Conservation (phyloP, 2,329 filamentous ascomycete species). For the Cytospora mali region DNA sequence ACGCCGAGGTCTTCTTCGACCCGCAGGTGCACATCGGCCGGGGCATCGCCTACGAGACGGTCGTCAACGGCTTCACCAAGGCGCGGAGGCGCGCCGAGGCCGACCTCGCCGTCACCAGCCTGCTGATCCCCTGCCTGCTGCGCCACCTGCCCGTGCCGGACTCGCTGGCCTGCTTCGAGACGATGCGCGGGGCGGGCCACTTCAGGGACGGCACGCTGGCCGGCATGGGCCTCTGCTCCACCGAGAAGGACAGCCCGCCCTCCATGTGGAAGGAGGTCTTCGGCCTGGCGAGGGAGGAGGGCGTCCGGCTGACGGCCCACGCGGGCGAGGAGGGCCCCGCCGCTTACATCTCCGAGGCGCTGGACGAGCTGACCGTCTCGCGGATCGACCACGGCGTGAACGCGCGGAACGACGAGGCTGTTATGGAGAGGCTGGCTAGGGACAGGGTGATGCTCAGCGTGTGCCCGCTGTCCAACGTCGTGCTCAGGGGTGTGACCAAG, state of each 20-base stretch:
- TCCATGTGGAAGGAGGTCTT: constrained; percentile 65
- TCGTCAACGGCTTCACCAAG: constrained; percentile 64
- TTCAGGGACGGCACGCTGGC: constrained; percentile 42
- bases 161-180: constrained; percentile 50
- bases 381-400: constrained; percentile 78
- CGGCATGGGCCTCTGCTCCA: constrained; percentile 37
- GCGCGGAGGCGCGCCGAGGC: constrained; percentile 62
- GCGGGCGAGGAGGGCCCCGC: constrained; percentile 75
- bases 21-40: constrained; percentile 72
- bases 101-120: constrained; percentile 66
- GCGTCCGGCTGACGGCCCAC: constrained; percentile 69
- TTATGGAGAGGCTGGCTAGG: constrained; percentile 61
- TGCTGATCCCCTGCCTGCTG: constrained; percentile 73
- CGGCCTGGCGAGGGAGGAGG: constrained; percentile 50
- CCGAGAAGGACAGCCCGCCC: constrained; percentile 45
- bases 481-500: constrained; percentile 56
- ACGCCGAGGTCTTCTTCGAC: constrained; percentile 81
- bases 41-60: constrained; percentile 63
- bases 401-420: constrained; percentile 59
- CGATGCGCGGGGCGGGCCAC: constrained; percentile 46
- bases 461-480: constrained; percentile 74
- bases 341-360: constrained; percentile 64
- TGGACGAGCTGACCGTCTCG: constrained; percentile 62
- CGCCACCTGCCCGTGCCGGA: constrained; percentile 66
- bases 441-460: constrained; percentile 66